These are phyloP conservation scores for Zoysia matrella DNA, from an alignment of 202 grass and related monocot species.

Conservation along the genomic window DNA sequence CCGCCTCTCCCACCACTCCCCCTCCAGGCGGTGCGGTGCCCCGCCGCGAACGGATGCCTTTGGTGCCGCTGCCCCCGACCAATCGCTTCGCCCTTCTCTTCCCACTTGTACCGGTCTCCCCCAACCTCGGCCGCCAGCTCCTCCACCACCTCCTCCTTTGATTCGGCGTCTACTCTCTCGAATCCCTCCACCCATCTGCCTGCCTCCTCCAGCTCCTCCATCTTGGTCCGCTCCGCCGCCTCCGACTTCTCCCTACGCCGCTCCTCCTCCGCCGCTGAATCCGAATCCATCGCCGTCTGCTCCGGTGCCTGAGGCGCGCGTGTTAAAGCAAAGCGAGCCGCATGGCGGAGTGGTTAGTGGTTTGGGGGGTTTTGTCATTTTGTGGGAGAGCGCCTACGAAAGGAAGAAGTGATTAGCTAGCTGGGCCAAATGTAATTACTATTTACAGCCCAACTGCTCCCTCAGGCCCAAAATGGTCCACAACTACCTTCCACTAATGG, in stretches of 20 bases:
- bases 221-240: not conserved
- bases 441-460: not conserved
- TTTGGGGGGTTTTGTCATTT: not conserved
- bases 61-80: slow-evolving; percentile 1
- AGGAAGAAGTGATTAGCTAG: not conserved
- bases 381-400: slow-evolving; percentile 2
- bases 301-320: slow-evolving; percentile 32
- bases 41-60: not conserved
- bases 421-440: not conserved
- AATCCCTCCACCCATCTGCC: slow-evolving; percentile 15
- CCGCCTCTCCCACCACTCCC: slow-evolving; percentile 25
- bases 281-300: slow-evolving; percentile 28
- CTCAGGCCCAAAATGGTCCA: not conserved
- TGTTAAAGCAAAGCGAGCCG: slow-evolving; percentile 26
- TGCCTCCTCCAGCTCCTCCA: slow-evolving; percentile 8
- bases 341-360: slow-evolving; percentile 4
- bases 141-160: not conserved
- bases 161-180: slow-evolving; percentile 12
- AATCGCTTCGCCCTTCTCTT: slow-evolving; percentile 13
- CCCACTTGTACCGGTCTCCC: not conserved
- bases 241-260: not conserved
- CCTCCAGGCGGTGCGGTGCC: slow-evolving; percentile 30
- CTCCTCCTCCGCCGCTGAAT: slow-evolving; percentile 14
- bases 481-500: no score
- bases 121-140: not conserved